phyloP scores from a whole-genome alignment of 2,329 filamentous ascomycete species.

The Coniochaeta sp. region DNA sequence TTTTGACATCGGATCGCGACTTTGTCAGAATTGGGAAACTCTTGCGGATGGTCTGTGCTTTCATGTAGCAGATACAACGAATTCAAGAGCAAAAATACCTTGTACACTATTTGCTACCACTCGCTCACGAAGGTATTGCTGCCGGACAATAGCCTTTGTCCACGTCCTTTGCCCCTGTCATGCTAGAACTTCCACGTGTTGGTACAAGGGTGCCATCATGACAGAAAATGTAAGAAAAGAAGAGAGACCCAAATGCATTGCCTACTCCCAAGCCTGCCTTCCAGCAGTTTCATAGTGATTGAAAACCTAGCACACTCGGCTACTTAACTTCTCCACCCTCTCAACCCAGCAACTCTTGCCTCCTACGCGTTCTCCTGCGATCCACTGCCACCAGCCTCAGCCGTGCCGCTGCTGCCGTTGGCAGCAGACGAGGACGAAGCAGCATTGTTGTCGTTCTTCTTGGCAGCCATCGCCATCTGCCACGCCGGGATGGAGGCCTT shows the following conservation, averaged over 20 bases:
- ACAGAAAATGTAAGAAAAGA: neutral
- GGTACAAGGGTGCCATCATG: neutral
- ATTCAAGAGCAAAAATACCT: too few relatives aligned
- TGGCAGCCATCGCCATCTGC: constrained; percentile 63
- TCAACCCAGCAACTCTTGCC: neutral
- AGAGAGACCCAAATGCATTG: neutral
- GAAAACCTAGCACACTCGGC: too few relatives aligned
- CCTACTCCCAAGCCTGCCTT: neutral
- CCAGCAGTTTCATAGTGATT: too few relatives aligned
- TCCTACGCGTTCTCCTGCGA: neutral
- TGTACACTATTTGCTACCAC: too few relatives aligned
- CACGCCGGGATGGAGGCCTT: constrained; percentile 71
- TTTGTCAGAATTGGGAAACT: constrained; percentile 3
- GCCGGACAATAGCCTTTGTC: too few relatives aligned
- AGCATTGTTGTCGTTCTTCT: constrained; percentile 25
- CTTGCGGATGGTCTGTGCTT: constrained; percentile 4
- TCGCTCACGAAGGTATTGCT: too few relatives aligned
- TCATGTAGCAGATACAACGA: too few relatives aligned
- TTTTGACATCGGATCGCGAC: constrained; percentile 1
- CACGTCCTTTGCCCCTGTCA: too few relatives aligned
- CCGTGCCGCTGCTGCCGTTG: constrained; percentile 2
- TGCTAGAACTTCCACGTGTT: neutral
- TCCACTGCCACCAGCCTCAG: neutral
- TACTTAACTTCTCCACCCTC: neutral
- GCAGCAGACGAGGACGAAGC: neutral